Evolutionary conservation across 2,329 filamentous ascomycete species (phyloP).

Genomic region (Furcasterigmium furcatum): DNA sequence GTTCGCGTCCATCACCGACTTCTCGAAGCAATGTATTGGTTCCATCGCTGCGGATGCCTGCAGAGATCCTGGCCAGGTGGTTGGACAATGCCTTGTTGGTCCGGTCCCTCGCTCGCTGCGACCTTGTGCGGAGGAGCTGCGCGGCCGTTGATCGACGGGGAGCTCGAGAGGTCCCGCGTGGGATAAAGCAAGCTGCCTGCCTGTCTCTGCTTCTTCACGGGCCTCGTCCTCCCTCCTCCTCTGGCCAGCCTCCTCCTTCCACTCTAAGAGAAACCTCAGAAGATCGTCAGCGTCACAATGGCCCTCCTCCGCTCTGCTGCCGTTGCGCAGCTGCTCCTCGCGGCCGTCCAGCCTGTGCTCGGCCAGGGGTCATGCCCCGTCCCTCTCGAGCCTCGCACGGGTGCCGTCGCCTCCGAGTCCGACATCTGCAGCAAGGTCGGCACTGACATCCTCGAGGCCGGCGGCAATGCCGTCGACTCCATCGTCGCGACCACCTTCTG

Average conservation of each 20-base stretch:
- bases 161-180: not conserved
- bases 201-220: not conserved
- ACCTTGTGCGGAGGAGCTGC: too few relatives aligned
- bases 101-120: not conserved
- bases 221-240: not conserved
- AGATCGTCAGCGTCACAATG: slow-evolving; percentile 6
- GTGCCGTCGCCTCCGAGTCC: slow-evolving; percentile 61
- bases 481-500: slow-evolving; percentile 63
- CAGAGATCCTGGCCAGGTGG: not conserved
- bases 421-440: slow-evolving; percentile 58
- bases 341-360: slow-evolving; percentile 4
- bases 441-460: slow-evolving; percentile 49
- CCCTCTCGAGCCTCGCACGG: slow-evolving; percentile 17
- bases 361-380: slow-evolving; percentile 1
- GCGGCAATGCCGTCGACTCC: slow-evolving; percentile 66
- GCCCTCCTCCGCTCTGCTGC: slow-evolving; percentile 8
- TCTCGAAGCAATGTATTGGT: not conserved
- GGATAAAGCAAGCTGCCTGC: not conserved
- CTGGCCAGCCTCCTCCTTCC: not conserved
- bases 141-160: not conserved
- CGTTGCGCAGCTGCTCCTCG: slow-evolving; percentile 9
- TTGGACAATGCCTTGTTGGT: not conserved
- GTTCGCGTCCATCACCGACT: not conserved
- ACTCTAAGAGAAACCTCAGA: not conserved
- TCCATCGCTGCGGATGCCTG: not conserved